Evolutionary conservation across 768 basidiomycete genomes (phyloP), one percentile per base, ranked within the genome.

Genomic region (Fistulinella prunicolor): DNA sequence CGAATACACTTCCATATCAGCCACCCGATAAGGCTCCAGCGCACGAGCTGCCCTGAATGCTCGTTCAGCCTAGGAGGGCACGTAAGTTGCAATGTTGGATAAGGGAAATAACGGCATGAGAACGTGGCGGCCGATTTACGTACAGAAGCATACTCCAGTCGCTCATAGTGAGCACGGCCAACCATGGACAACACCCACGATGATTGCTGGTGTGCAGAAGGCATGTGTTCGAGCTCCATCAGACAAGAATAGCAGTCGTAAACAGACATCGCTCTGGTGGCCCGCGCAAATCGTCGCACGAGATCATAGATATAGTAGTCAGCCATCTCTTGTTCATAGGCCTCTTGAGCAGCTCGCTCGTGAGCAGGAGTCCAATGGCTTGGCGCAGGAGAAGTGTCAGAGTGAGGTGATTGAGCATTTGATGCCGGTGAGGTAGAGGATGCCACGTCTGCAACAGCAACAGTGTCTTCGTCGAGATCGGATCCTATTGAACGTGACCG

Each of bases 1-100:
- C 38, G 94, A 96, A 70, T 92, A 96, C 35, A 94, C 82, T 69
- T 98, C 94, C 90, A 96, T 94, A 66, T 93, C 89, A 74, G 81
- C 81, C 49, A 94, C 66, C 20, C 90, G 82, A 73, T 91, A 88
- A n/a, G 94, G 94, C 54, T 97, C 88, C 51, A 89, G 72, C n/a
- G 73, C 73, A 36, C 94, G 80, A 42, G 91, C 81, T 16, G 83
- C 79, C 56, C 81, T 80, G 74, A 94, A 98, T 19, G 89, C 89
- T 60, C 91, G 82, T 63, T 93, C 89, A 32, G 95, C 90, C 94
- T 96, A 59, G 30, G 51, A 53, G 63, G 59, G 43, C 32, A 58
- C 49, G 55, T 53, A 54, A 59, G 42, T 44, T n/a, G 6, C 19
- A 40, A 28, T 40, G 22, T 40, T 29, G 24, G 9, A 44, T 35